Conservation (phyloP, 2,329 filamentous ascomycete species). For the Alternaria tenuissima region DNA sequence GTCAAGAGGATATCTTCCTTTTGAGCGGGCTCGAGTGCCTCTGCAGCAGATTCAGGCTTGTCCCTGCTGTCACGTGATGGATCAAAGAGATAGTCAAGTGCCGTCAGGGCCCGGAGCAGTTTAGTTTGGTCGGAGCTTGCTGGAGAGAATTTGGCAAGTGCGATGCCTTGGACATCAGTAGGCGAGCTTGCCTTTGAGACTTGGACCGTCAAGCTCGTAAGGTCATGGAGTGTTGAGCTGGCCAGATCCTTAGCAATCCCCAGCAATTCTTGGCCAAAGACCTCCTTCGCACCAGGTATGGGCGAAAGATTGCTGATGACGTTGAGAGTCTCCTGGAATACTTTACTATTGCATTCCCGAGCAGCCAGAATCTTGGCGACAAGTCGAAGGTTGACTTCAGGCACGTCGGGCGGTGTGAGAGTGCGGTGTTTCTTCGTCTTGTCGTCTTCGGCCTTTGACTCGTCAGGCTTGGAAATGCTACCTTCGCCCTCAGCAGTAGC, state of each 20-base stretch:
- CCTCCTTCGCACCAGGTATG: slow-evolving; percentile 86
- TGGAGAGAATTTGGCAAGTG: slow-evolving; percentile 93
- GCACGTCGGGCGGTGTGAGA: slow-evolving; percentile 83
- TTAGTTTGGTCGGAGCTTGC: slow-evolving; percentile 97
- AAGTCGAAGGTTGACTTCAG: slow-evolving; percentile 85
- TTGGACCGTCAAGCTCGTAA: slow-evolving; percentile 84
- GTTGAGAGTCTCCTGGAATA: slow-evolving; percentile 95
- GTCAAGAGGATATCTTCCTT: slow-evolving; percentile 87
- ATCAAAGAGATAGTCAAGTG: slow-evolving; percentile 94
- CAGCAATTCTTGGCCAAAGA: slow-evolving; percentile 93
- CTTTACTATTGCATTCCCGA: slow-evolving; percentile 95
- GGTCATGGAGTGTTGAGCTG: slow-evolving; percentile 82
- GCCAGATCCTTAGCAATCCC: slow-evolving; percentile 85
- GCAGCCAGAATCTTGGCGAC: slow-evolving; percentile 98
- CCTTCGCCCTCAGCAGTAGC: slow-evolving; percentile 27
- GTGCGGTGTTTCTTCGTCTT: slow-evolving; percentile 65
- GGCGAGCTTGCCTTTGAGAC: slow-evolving; percentile 87
- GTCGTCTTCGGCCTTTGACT: slow-evolving; percentile 40
- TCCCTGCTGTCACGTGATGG: slow-evolving; percentile 70
- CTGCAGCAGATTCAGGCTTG: slow-evolving; percentile 54
- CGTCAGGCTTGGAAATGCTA: slow-evolving; percentile 44
- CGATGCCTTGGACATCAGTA: slow-evolving; percentile 94
- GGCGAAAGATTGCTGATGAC: slow-evolving; percentile 98
- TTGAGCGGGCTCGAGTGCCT: slow-evolving; percentile 66
- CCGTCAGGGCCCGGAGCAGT: slow-evolving; percentile 87